A percentile compares a stretch with the other conserved stretches of the same genome.
Conservation (phyloP, 345 rosid genomes). For the Salix arbutifolia region DNA sequence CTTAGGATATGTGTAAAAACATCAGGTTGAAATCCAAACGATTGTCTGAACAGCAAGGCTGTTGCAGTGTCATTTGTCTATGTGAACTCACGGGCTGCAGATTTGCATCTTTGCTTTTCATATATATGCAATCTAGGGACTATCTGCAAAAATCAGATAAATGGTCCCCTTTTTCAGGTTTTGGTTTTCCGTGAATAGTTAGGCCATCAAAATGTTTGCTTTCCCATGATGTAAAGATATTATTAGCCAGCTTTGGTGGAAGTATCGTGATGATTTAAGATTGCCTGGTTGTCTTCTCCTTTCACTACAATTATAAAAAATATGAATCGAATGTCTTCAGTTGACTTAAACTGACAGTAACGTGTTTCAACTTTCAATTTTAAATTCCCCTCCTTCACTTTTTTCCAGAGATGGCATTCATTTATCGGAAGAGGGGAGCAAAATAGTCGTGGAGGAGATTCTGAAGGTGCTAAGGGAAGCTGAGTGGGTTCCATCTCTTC, state of each 20-base stretch:
- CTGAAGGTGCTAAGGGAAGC: slow-evolving; percentile 71
- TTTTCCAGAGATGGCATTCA: slow-evolving; percentile 70
- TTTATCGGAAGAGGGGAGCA: slow-evolving; percentile 84
- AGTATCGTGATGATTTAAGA: not conserved
- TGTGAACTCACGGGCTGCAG: not conserved
- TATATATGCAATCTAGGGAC: not conserved
- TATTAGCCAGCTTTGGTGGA: not conserved
- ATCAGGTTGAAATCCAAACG: not conserved
- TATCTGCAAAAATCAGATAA: not conserved
- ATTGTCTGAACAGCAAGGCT: not conserved
- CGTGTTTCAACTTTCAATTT: not conserved
- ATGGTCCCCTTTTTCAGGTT: not conserved
- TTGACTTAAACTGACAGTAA: not conserved
- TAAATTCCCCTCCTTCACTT: not conserved
- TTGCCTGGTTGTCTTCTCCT: not conserved
- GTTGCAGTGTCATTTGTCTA: not conserved
- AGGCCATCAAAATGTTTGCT: not conserved
- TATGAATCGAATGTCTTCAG: not conserved
- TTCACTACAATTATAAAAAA: not conserved
- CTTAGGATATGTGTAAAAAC: not conserved
- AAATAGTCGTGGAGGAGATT: slow-evolving; percentile 74
- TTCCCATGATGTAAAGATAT: not conserved
- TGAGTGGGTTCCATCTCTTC: slow-evolving; percentile 82
- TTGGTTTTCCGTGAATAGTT: not conserved
- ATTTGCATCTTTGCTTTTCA: not conserved